Conservation (phyloP, 192 early-diverging fungal species). For the Backusella parvicylindrica region DNA sequence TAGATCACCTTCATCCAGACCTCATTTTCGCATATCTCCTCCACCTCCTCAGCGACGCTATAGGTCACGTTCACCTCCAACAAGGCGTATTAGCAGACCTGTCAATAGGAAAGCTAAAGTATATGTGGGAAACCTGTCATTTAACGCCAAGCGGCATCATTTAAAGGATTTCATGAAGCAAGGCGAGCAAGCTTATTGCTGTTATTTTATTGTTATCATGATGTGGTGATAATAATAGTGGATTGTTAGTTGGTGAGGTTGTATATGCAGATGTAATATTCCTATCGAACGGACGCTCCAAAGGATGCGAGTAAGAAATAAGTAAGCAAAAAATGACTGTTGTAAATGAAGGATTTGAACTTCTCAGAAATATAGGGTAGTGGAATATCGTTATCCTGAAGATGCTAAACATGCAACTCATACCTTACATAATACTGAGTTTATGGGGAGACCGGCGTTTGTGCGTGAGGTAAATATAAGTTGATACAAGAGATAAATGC, state of each 20-base stretch:
- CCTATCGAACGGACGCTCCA: constrained; percentile 57
- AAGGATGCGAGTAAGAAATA: constrained; percentile 45
- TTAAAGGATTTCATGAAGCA: constrained; percentile 82
- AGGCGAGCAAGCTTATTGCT: constrained; percentile 45
- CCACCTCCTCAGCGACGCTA: constrained; percentile 14
- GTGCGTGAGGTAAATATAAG: constrained; percentile 61
- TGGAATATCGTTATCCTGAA: constrained; percentile 72
- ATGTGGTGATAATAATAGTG: not conserved
- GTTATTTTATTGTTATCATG: not conserved
- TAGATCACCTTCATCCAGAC: constrained; percentile 5
- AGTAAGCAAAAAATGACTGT: not conserved
- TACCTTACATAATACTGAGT: constrained; percentile 57
- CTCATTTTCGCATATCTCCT: not conserved
- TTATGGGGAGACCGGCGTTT: constrained; percentile 75
- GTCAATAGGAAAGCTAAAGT: constrained; percentile 58
- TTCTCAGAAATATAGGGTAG: constrained; percentile 52
- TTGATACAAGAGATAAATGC: not conserved
- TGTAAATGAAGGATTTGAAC: not conserved
- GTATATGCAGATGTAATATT: constrained; percentile 73
- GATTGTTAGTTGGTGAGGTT: constrained; percentile 62
- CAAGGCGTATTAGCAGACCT: not conserved
- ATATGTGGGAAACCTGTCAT: constrained; percentile 82
- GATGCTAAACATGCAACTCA: constrained; percentile 74
- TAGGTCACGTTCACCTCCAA: constrained; percentile 21
- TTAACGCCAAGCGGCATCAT: constrained; percentile 69